These are phyloP conservation scores for Tausonia pullulans DNA, from an alignment of 1,284 basidiomycete species.

Conservation along the genomic window DNA sequence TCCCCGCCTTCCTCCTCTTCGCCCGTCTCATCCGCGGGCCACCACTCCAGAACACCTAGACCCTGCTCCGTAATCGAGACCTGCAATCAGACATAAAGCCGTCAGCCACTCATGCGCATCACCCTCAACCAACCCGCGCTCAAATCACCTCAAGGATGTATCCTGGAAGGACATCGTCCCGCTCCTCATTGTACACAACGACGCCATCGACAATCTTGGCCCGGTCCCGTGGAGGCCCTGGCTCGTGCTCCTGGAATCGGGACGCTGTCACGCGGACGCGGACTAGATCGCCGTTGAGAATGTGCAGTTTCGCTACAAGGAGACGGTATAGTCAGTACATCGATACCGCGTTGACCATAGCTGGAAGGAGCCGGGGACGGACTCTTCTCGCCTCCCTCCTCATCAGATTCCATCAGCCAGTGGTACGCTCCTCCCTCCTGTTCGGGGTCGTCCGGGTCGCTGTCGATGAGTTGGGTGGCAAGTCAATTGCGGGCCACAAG, in stretches of 20 bases:
- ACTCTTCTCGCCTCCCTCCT: slow-evolving; percentile 22
- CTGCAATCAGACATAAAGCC: slow-evolving; percentile 34
- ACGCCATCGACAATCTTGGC: slow-evolving; percentile 21
- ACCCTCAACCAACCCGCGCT: neutral
- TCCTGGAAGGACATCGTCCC: slow-evolving; percentile 55
- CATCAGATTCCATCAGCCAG: slow-evolving; percentile 31
- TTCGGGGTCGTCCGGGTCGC: slow-evolving; percentile 29
- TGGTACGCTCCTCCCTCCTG: slow-evolving; percentile 28
- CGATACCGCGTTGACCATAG: slow-evolving; percentile 18
- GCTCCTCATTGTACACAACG: slow-evolving; percentile 42
- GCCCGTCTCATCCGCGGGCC: slow-evolving; percentile 36
- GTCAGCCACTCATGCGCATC: neutral
- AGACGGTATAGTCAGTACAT: no score
- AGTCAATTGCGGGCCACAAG: neutral
- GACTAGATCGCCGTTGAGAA: slow-evolving; percentile 77
- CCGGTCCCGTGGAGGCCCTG: slow-evolving; percentile 47
- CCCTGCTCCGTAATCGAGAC: slow-evolving; percentile 85
- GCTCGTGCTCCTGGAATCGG: slow-evolving; percentile 83
- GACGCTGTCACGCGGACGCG: slow-evolving; percentile 78
- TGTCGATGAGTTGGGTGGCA: slow-evolving; percentile 11
- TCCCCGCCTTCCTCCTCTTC: slow-evolving; percentile 19
- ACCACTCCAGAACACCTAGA: slow-evolving; percentile 52
- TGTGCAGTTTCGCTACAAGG: slow-evolving; percentile 2
- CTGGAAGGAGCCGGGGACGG: slow-evolving; percentile 21
- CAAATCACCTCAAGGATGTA: slow-evolving; percentile 60